phyloP scores from a whole-genome alignment of 768 basidiomycete species.

The Cystobasidium tubakii region DNA sequence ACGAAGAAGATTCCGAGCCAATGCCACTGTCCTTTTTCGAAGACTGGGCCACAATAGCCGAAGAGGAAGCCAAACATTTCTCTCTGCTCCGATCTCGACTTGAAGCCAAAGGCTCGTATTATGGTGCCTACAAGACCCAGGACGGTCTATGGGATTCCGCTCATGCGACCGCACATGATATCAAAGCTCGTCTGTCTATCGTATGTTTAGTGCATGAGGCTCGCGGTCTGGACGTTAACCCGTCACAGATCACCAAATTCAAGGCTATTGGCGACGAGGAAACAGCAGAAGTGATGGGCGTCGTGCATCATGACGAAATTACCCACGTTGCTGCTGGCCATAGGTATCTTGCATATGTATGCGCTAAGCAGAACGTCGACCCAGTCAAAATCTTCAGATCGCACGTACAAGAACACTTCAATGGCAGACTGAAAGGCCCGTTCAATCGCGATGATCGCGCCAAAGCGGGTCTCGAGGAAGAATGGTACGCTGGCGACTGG shows the following conservation, averaged over 20 bases:
- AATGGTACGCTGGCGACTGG: conserved; percentile 57
- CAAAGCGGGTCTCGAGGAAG: conserved; percentile 64
- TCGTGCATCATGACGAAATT: conserved; percentile 60
- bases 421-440: conserved; percentile 69
- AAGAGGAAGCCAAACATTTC: conserved; percentile 83
- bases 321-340: conserved; percentile 51
- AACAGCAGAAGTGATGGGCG: conserved; percentile 59
- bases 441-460: conserved; percentile 70
- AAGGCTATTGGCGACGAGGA: conserved; percentile 61
- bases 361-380: conserved; percentile 57
- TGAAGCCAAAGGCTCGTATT: conserved; percentile 61
- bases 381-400: conserved; percentile 64
- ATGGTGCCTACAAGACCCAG: conserved; percentile 68
- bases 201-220: conserved; percentile 82
- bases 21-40: conserved; percentile 53
- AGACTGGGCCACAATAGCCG: conserved; percentile 62
- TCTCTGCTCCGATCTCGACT: conserved; percentile 63
- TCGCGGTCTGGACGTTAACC: conserved; percentile 75
- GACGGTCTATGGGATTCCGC: conserved; percentile 76
- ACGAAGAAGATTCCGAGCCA: conserved; percentile 15
- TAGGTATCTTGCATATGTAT: conserved; percentile 75
- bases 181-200: conserved; percentile 69
- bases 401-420: conserved; percentile 65
- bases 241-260: conserved; percentile 70
- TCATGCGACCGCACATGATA: conserved; percentile 60